Base-by-base conservation (phyloP, 2,329 filamentous ascomycete species). In the Davidsoniella australis region DNA sequence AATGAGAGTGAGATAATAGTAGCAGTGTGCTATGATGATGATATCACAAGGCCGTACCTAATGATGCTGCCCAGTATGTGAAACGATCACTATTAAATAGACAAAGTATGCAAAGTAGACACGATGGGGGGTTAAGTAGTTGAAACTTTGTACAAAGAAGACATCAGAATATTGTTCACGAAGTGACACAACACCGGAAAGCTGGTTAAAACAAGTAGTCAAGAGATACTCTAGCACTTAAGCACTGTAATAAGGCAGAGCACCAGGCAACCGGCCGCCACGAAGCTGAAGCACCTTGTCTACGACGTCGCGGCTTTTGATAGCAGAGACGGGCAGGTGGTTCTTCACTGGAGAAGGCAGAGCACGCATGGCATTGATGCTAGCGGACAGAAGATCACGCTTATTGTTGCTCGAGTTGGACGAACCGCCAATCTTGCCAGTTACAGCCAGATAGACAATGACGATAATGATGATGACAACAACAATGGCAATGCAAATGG, bases 401-500 rank as follows among this genome's bases (percentile, higher is more conserved):
- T 54, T 56, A 50, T 55, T 59, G 58, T 60, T 61, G 56, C 61
- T 63, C 48, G 56, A 59, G 48, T 53, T 56, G 47, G 58, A 57
- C 49, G 54, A 60, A 29, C 55, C 58, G 43, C 55, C 54, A 50
- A 45, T 56, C 58, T 54, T 60, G 55, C 53, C 54, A 2, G 41
- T 55, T 37, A 46, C 54, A 24, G 47, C 54, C 14, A 73, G 57
- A 56, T 71, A 73, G 47, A 71, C 63, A 48, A 71, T 66, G 7
- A 77, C 68, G 43, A 69, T 61, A 47, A 73, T 66, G 40, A 69
- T 68, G 41, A 77, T 65, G 43, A 78, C 62, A 47, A 70, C 56
- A 41, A 78, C 63, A 46, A 78, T 73, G 45, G 63, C 61, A 41
- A 76, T 71, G 57, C 72, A 68, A 59, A 95, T 85, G 59, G 81